A percentile compares a stretch with the other conserved stretches of the same genome.
Evolutionary conservation across 2,329 filamentous ascomycete species (phyloP).

Genomic region (Rutstroemia sp.): DNA sequence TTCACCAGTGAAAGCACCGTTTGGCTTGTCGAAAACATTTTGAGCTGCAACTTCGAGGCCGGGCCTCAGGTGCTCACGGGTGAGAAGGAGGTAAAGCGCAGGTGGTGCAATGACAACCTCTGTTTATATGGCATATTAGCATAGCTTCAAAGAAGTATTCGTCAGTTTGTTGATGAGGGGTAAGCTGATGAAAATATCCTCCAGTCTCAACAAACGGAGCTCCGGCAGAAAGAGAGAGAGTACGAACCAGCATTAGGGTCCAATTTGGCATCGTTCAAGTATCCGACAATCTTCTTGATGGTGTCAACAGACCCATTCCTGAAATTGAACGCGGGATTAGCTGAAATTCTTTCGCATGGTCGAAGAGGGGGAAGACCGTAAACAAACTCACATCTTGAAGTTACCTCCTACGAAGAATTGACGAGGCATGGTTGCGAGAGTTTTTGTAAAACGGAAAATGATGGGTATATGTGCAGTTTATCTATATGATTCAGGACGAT

Average conservation of each 20-base stretch:
- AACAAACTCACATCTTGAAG: constrained; percentile 84
- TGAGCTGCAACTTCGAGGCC: constrained; percentile 84
- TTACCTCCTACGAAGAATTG: constrained; percentile 98
- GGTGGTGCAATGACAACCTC: constrained; percentile 95
- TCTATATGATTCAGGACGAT: neutral
- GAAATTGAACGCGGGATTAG: constrained; percentile 10
- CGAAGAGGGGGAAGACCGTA: neutral
- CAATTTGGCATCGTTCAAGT: constrained; percentile 79
- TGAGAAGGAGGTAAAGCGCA: constrained; percentile 79
- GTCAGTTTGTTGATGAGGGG: neutral
- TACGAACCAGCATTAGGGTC: constrained; percentile 65
- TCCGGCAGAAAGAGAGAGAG: neutral
- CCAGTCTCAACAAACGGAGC: neutral
- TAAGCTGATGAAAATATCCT: neutral
- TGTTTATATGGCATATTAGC: constrained; percentile 28
- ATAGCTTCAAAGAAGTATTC: neutral
- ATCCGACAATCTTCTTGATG: constrained; percentile 84
- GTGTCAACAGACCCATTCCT: constrained; percentile 92
- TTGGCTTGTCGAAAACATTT: constrained; percentile 96
- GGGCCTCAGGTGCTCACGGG: constrained; percentile 68
- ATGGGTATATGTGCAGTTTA: neutral
- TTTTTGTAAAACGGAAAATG: constrained; percentile 5
- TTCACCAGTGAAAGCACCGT: constrained; percentile 95
- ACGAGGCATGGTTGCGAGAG: constrained; percentile 62
- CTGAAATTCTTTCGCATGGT: constrained; percentile 2